Conservation (phyloP, 1,284 basidiomycete species). For the Gomphus sp. region DNA sequence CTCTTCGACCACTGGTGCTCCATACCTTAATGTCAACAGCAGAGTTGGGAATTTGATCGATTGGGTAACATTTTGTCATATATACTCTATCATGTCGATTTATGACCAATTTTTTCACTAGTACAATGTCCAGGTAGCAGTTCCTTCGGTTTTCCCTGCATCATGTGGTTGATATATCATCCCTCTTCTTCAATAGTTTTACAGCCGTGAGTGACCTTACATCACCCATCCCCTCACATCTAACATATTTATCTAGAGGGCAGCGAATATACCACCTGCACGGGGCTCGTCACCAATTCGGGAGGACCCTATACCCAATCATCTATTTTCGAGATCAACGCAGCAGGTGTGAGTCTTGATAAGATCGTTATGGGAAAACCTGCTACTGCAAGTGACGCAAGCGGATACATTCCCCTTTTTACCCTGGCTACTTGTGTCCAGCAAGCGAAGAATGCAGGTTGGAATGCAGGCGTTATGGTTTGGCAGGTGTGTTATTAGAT, state of each 20-base stretch:
- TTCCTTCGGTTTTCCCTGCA: neutral
- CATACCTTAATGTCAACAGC: slow-evolving; percentile 16
- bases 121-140: slow-evolving; percentile 37
- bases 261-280: too few relatives aligned
- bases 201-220: too few relatives aligned
- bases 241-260: too few relatives aligned
- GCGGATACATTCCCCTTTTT: slow-evolving; percentile 45
- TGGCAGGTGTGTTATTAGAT: slow-evolving; percentile 37
- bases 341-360: slow-evolving; percentile 14
- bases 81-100: neutral
- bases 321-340: slow-evolving; percentile 18
- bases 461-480: too few relatives aligned
- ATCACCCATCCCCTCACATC: too few relatives aligned
- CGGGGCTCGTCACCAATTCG: too few relatives aligned
- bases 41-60: slow-evolving; percentile 17
- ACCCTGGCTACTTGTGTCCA: slow-evolving; percentile 46
- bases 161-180: neutral
- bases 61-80: slow-evolving; percentile 12
- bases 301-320: too few relatives aligned
- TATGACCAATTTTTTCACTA: too few relatives aligned
- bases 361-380: slow-evolving; percentile 21
- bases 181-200: slow-evolving; percentile 47
- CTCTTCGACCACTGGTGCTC: slow-evolving; percentile 7
- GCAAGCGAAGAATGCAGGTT: slow-evolving; percentile 41
- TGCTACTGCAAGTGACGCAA: slow-evolving; percentile 14